phyloP scores from a whole-genome alignment of 257 asterid genomes.

The Penstemon newberryi region DNA sequence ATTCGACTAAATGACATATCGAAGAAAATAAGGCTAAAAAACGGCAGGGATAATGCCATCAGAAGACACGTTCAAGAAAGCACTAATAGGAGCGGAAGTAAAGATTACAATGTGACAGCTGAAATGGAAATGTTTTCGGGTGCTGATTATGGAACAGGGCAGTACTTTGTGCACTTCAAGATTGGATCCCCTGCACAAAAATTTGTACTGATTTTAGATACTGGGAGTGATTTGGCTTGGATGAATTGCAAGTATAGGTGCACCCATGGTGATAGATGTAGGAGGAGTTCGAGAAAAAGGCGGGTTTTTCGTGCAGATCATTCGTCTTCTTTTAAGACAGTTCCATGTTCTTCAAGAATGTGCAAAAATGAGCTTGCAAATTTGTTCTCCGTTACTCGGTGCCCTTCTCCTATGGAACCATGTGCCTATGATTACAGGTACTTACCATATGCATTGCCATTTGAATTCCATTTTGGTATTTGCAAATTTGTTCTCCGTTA shows the following conservation, averaged over 20 bases:
- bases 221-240: constrained; percentile 72
- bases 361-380: constrained; percentile 46
- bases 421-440: constrained; percentile 67
- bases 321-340: constrained; percentile 46
- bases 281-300: constrained; percentile 15
- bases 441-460: too few species aligned
- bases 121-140: constrained; percentile 42
- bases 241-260: constrained; percentile 44
- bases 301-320: constrained; percentile 45
- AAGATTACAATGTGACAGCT: constrained; percentile 21
- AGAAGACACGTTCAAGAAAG: constrained; percentile 21
- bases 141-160: constrained; percentile 55
- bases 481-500: constrained; percentile 47
- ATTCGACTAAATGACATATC: constrained; percentile 37
- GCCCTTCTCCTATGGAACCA: constrained; percentile 49
- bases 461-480: too few species aligned
- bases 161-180: constrained; percentile 47
- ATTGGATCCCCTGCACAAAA: constrained; percentile 53
- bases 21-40: not conserved
- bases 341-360: constrained; percentile 49
- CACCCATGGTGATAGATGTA: constrained; percentile 25
- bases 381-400: constrained; percentile 49
- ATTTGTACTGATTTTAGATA: constrained; percentile 47
- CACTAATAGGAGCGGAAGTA: not conserved
- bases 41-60: constrained; percentile 20